Percentiles rank a stretch among this genome's conserved stretches.
Conservation (phyloP, 2,329 filamentous ascomycete species). For the Calonectria pseudoturangicola region DNA sequence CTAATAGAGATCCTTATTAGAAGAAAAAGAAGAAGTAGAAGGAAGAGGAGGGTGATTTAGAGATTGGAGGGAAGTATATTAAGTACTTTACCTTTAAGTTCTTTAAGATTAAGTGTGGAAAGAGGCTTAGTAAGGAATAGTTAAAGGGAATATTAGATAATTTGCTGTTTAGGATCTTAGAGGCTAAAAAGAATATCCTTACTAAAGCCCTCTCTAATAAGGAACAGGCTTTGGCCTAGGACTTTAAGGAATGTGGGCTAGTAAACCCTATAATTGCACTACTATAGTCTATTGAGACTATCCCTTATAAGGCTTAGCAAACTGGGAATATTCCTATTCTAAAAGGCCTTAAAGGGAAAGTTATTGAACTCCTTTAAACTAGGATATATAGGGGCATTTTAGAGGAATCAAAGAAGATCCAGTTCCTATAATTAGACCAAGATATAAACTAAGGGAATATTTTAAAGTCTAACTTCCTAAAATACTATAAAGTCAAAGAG, state of each 20-base stretch:
- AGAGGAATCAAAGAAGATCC: not conserved
- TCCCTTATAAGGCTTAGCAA: not conserved
- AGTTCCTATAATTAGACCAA: too few species aligned
- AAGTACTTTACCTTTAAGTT: slow-evolving; percentile 14
- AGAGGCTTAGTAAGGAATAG: not conserved
- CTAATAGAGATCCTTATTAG: not conserved
- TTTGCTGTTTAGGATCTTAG: too few species aligned
- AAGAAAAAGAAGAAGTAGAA: slow-evolving; percentile 21
- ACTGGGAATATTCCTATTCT: not conserved
- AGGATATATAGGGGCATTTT: not conserved
- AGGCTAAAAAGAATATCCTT: not conserved
- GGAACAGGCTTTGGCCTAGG: not conserved
- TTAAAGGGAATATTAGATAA: too few species aligned
- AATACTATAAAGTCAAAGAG: too few species aligned
- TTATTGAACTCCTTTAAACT: not conserved
- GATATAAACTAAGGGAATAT: too few species aligned
- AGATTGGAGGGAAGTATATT: not conserved
- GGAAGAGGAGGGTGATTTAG: not conserved
- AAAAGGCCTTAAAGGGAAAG: not conserved
- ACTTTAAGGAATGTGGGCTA: not conserved
- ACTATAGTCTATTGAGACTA: not conserved
- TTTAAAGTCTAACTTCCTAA: too few species aligned
- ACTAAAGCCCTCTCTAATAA: not conserved
- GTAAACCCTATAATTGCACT: not conserved
- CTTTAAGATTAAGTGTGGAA: not conserved